Percentiles rank a stretch among this genome's conserved stretches.
Conservation (phyloP, 75 land plant genomes). For the Pinus taeda region DNA sequence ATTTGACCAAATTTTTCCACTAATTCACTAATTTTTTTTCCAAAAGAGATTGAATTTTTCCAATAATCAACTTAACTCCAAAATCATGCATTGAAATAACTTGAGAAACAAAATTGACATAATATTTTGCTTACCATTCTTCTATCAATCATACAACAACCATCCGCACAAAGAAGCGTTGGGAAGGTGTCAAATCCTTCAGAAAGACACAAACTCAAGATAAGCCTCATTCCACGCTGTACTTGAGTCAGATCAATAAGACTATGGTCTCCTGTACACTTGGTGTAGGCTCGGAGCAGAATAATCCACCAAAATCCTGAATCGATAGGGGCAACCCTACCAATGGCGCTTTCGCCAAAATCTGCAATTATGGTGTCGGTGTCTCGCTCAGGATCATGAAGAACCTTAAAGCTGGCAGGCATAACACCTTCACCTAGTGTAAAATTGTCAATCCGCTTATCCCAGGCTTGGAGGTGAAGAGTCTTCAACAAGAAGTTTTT, state of each 20-base stretch:
- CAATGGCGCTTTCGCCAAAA: constrained; percentile 86
- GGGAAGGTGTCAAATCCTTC: constrained; percentile 97
- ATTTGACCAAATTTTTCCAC: no score
- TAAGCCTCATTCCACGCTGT: constrained; percentile 80
- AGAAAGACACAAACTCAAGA: constrained; percentile 65
- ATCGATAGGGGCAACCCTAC: constrained; percentile 87
- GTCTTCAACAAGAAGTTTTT: constrained; percentile 70
- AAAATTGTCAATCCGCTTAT: constrained; percentile 73
- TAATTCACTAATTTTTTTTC: no score
- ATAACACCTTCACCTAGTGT: constrained; percentile 86
- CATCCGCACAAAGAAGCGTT: constrained; percentile 91
- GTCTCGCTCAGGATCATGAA: constrained; percentile 55
- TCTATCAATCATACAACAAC: constrained; percentile 92
- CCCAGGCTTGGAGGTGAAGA: constrained; percentile 71
- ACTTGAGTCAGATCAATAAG: constrained; percentile 66
- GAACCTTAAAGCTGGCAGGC: constrained; percentile 93
- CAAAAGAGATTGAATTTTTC: no score
- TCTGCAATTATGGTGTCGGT: constrained; percentile 69
- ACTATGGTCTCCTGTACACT: constrained; percentile 67
- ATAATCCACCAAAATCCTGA: constrained; percentile 97
- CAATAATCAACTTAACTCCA: no score
- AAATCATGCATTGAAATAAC: no score
- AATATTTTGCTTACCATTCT: constrained; percentile 58
- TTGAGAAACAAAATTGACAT: background rate
- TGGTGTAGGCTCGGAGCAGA: constrained; percentile 79